Conservation (phyloP, 257 asterid genomes). For the Primulina eburnea region DNA sequence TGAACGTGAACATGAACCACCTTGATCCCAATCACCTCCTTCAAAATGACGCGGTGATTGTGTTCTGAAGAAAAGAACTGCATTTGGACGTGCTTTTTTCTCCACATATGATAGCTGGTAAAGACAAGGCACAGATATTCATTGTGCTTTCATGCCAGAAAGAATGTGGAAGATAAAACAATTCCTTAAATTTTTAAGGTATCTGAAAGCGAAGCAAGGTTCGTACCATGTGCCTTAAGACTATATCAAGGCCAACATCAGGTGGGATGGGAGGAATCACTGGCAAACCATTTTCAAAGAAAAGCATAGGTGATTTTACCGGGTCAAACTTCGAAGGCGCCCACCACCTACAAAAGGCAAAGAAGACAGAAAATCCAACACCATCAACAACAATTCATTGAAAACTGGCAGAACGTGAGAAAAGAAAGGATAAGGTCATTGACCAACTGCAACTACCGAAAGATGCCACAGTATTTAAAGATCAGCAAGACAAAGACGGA, state of each 20-base stretch:
- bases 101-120: slow-evolving; percentile 57
- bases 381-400: background rate
- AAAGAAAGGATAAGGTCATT: background rate
- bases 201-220: slow-evolving; percentile 20
- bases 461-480: slow-evolving; percentile 4
- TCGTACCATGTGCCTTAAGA: slow-evolving; percentile 69
- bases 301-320: slow-evolving; percentile 86
- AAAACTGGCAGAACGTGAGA: background rate
- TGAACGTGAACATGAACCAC: slow-evolving; percentile 77
- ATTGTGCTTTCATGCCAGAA: background rate
- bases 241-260: slow-evolving; percentile 75
- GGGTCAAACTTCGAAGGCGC: slow-evolving; percentile 98
- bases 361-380: slow-evolving; percentile 11
- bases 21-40: slow-evolving; percentile 97
- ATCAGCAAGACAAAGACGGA: background rate
- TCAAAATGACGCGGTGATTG: slow-evolving; percentile 96
- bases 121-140: slow-evolving; percentile 11
- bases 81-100: slow-evolving; percentile 43
- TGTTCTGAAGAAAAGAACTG: slow-evolving; percentile 63
- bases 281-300: slow-evolving; percentile 82
- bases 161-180: background rate
- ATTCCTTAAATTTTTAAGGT: background rate
- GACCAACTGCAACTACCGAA: slow-evolving; percentile 9
- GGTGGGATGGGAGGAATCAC: slow-evolving; percentile 65
- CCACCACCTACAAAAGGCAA: slow-evolving; percentile 79